Evolutionary conservation across 768 basidiomycete genomes (phyloP), one percentile per base, ranked within the genome.

Genomic region (Floccularia luteovirens): DNA sequence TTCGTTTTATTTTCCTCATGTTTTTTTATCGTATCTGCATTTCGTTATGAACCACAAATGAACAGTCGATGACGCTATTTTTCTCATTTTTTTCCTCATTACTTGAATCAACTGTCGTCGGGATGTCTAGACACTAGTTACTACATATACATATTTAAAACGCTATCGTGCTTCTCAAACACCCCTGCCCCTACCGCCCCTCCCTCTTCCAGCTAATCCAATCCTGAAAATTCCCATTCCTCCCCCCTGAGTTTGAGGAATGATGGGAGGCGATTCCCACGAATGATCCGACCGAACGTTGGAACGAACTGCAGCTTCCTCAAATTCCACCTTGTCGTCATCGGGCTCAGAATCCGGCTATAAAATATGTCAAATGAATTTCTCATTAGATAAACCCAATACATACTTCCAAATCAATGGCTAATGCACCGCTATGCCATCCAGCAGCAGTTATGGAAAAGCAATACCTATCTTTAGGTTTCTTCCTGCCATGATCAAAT

Each of bases 391-490:
- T 17, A 48, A 36, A 6, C 21, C 31, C 14, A 34, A 36, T 21
- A 52, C 69, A 44, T 42, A 86, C 87, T 66, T 90, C 79, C 20
- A 90, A 64, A 55, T 90, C 87, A 28, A 94, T 81, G 2, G 89
- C 87, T 34, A 97, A 64, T 1, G 90, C 90, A 5, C 90, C 92
- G 41, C 75, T 85, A 51, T 97, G 93, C 92, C 91, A 94, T 7
- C 93, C 93, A 0, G 78, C 73, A 2, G 92, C 89, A 3, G 89
- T 74, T 4, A 82, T 79, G 1, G 74, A 74, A 48, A 94, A 86
- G 49, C 87, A 90, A 52, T 87, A 96, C 47, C 70, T 67, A 35
- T 79, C 66, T 43, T 67, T 75, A 16, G 56, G 58, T 35, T 58
- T 62, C 50, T 69, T 72, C 39, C 58, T 61, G n/a, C 56, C 65